Percentiles rank a stretch among this genome's conserved stretches.
Conservation (phyloP, 2,329 filamentous ascomycete genomes). For the Aspergillus ustus region DNA sequence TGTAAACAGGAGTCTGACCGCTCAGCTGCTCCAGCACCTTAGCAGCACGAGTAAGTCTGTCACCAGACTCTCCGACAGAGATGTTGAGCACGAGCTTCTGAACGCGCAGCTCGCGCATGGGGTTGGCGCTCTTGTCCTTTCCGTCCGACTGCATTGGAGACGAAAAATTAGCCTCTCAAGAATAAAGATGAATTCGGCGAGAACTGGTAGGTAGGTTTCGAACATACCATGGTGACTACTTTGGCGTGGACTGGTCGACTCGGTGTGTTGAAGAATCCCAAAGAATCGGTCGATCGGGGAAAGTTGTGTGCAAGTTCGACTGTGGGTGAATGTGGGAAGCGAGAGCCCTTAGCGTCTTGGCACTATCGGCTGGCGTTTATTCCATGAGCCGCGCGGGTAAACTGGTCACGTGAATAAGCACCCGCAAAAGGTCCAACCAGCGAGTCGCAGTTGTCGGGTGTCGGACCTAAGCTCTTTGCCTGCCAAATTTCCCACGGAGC, state of each 20-base stretch:
- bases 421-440: constrained; percentile 16
- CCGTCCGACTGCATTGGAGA: constrained; percentile 64
- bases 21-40: constrained; percentile 99
- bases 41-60: constrained; percentile 98
- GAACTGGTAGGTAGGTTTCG: constrained; percentile 14
- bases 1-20: constrained; percentile 99
- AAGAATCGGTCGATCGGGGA: constrained; percentile 30
- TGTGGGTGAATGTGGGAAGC: constrained; percentile 44
- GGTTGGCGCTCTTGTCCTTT: constrained; percentile 84
- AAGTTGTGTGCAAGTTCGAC: constrained; percentile 37
- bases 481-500: constrained; percentile 22
- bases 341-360: constrained; percentile 45
- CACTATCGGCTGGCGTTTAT: constrained; percentile 31
- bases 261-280: constrained; percentile 38
- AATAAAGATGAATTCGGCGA: constrained; percentile 6
- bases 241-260: constrained; percentile 45
- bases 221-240: constrained; percentile 56
- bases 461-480: constrained; percentile 13
- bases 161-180: constrained; percentile 7
- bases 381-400: constrained; percentile 29
- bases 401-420: constrained; percentile 14
- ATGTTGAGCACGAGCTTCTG: constrained; percentile 99
- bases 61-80: constrained; percentile 99
- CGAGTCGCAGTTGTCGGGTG: not conserved
- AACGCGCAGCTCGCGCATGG: constrained; percentile 99